Evolutionary conservation across 331 rosid genomes (phyloP), one percentile per base, ranked within the genome.

Genomic region (Pyrus hybrid): DNA sequence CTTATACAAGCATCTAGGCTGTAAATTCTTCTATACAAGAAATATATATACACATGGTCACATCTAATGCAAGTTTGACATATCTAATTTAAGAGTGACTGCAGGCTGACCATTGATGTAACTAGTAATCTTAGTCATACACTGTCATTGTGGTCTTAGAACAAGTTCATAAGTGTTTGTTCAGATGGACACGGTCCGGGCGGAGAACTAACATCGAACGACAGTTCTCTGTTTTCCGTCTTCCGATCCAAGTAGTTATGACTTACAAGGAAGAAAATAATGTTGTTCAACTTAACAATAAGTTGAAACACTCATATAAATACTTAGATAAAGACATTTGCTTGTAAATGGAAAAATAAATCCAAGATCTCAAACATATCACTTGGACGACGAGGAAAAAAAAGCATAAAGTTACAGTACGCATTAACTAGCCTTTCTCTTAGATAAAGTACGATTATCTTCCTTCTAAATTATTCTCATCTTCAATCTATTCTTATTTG

Each of bases 381-480:
- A 17, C 14, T 66, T 61, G 45, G 70, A 23, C 0, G 23, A 22
- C 25, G 22, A 62, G 11, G 49, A 3, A 18, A 63, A 63, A 28
- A 62, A 63, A 28, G 47, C 43, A 26, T 4, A 18, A 20, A 3
- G 77, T 68, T 61, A 11, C 47, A 29, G 47, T 41, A 47, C 20
- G n/a, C 54, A 47, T 47, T 16, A 49, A 16, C 8, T 49, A 49
- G 1, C 54, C 54, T 37, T 37, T 2, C 43, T 37, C 30, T 4
- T 29, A 29, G 4, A 4, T 35, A 3, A 35, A 35, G 43, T 35
- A 37, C 1, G 4, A 37, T 37, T 37, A 1, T 37, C 43, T 37
- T 0, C 4, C 1, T 35, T 35, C 0, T 3, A 35, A 35, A 35
- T 35, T 35, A 0, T 2, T 37, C 43, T 37, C 43, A 37, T 9